Evolutionary conservation across 768 basidiomycete genomes (phyloP), one percentile per base, ranked within the genome.

Genomic region (Suillus plorans): DNA sequence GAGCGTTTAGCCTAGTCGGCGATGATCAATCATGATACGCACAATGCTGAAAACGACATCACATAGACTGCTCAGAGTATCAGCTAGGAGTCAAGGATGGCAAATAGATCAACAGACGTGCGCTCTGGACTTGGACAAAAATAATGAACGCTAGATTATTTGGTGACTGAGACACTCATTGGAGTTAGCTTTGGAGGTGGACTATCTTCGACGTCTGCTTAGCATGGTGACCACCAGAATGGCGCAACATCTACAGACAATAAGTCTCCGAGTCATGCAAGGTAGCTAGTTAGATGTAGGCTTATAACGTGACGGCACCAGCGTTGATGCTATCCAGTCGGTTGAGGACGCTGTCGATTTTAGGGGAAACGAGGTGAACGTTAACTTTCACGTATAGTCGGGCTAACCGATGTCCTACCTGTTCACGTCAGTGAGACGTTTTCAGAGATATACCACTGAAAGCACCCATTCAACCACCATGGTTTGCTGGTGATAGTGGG

Each of bases 11-110:
- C 20, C 60, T 64, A 12, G 22, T 14, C 2, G 13, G 22, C 4
- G n/a, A 37, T 6, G n/a, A 37, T 3, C 2, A 28, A 16, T 34
- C 14, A 31, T 7, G 25, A 61, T 25, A 63, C 69, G 37, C 22
- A 70, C 69, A 63, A 70, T 50, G 69, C 64, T 16, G 66, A 52
- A 14, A 66, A 59, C n/a, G 69, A 71, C 52, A 71, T 52, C 1
- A 67, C 69, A 28, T 71, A 68, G 18, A 69, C 69, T 69, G 39
- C 4, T 31, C 5, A 44, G 28, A 36, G 41, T 31, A 31, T 41
- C 13, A 42, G 20, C 20, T 12, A 49, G 22, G 36, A 16, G n/a
- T 39, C 52, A 42, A 16, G 2, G 22, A 34, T 36, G 1, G 41
- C 4, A 34, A 45, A 2, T 2, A 5, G 61, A 39, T 28, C 10